phyloP scores from a whole-genome alignment of 2,329 filamentous ascomycete species.

The Aureobasidium sp. region DNA sequence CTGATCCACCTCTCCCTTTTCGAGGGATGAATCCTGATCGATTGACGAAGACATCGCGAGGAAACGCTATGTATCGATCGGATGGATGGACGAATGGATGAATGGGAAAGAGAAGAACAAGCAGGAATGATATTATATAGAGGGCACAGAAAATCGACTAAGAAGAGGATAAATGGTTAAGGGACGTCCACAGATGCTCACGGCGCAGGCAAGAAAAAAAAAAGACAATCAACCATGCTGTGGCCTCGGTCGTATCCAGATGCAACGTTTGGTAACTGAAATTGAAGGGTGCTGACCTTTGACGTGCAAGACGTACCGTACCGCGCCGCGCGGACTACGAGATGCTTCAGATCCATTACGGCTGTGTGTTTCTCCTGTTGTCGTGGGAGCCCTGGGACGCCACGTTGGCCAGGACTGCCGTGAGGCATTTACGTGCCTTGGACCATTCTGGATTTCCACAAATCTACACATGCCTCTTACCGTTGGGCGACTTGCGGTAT shows the following conservation, averaged over 20 bases:
- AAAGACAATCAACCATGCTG: not conserved
- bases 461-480: conserved; percentile 9
- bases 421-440: conserved; percentile 13
- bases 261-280: conserved; percentile 4
- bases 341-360: conserved; percentile 12
- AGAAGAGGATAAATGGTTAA: not conserved
- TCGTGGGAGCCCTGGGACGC: conserved; percentile 6
- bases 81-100: too few species aligned
- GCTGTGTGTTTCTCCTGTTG: conserved; percentile 4
- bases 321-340: not conserved
- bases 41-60: conserved; percentile 9
- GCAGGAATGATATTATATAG: conserved; percentile 5
- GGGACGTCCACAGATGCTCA: not conserved
- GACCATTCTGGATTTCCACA: conserved; percentile 12
- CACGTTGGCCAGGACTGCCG: not conserved
- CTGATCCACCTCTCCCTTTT: not conserved
- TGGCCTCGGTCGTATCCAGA: not conserved
- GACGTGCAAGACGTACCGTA: conserved; percentile 10
- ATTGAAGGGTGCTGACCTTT: conserved; percentile 5
- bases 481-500: conserved; percentile 12
- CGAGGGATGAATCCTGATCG: conserved; percentile 2
- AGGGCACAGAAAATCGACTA: not conserved
- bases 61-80: not conserved
- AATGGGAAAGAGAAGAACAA: not conserved
- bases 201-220: not conserved